These are phyloP conservation scores for Termitomyces sp. DNA, from an alignment of 768 basidiomycete species.

Conservation along the genomic window DNA sequence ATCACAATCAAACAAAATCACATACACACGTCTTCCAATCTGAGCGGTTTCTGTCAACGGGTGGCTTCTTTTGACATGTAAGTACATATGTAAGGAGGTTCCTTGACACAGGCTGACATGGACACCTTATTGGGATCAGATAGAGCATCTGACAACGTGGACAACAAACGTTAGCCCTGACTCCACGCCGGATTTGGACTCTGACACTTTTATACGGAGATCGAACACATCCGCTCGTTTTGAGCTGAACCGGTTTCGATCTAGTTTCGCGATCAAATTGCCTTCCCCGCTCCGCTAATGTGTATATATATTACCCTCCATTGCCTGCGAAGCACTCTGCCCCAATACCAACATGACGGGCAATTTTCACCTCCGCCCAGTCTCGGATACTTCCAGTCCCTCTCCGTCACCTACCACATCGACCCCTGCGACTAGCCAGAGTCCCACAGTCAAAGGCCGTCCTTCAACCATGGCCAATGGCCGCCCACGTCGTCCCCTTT, in stretches of 20 bases:
- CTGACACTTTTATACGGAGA: slow-evolving; percentile 11
- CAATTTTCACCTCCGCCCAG: slow-evolving; percentile 51
- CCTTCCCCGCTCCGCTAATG: slow-evolving; percentile 19
- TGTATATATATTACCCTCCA: slow-evolving; percentile 20
- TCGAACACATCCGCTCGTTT: slow-evolving; percentile 13
- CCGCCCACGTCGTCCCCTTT: slow-evolving; percentile 49
- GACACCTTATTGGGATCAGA: slow-evolving; percentile 15
- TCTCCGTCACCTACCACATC: slow-evolving; percentile 51
- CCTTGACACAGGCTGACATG: slow-evolving; percentile 6
- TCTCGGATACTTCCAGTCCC: slow-evolving; percentile 36
- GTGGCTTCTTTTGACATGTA: slow-evolving; percentile 11
- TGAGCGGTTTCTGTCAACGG: slow-evolving; percentile 36
- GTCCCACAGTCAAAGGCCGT: slow-evolving; percentile 24
- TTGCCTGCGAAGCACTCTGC: slow-evolving; percentile 9
- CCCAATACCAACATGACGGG: slow-evolving; percentile 14
- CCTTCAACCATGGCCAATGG: slow-evolving; percentile 25
- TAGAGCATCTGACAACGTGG: slow-evolving; percentile 14
- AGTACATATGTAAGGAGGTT: slow-evolving; percentile 11
- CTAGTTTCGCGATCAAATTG: slow-evolving; percentile 22
- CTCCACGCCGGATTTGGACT: slow-evolving; percentile 13
- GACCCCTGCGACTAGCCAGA: slow-evolving; percentile 40
- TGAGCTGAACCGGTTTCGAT: slow-evolving; percentile 29
- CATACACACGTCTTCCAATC: slow-evolving; percentile 21
- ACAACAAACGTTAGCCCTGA: slow-evolving; percentile 20
- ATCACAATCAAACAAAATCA: slow-evolving; percentile 13